These are phyloP conservation scores for Entonaema liquescens DNA, from an alignment of 495 filamentous ascomycete genomes.

Conservation along the genomic window DNA sequence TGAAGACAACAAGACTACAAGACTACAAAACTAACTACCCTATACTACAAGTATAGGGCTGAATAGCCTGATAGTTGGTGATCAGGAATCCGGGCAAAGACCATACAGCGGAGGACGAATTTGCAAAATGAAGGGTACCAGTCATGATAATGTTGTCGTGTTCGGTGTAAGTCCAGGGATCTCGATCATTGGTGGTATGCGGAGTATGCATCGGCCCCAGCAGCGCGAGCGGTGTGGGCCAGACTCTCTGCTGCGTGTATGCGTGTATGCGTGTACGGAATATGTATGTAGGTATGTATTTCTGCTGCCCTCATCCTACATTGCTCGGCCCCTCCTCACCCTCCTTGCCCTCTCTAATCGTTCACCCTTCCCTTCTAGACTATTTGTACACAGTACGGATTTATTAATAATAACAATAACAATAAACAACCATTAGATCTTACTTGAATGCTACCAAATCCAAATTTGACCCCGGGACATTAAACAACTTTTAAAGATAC, in stretches of 20 bases:
- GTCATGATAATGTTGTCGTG: slow-evolving; percentile 40
- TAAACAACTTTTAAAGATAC: slow-evolving; percentile 31
- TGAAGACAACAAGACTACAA: not conserved
- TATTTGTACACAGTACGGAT: slow-evolving; percentile 38
- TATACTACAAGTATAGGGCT: not conserved
- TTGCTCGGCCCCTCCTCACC: not conserved
- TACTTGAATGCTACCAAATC: slow-evolving; percentile 33
- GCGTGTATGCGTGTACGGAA: not conserved
- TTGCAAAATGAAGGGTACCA: slow-evolving; percentile 21
- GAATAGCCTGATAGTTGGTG: slow-evolving; percentile 1
- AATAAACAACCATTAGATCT: slow-evolving; percentile 16
- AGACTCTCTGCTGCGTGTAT: not conserved
- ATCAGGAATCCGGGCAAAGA: slow-evolving; percentile 1
- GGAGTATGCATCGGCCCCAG: slow-evolving; percentile 28
- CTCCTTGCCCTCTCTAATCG: slow-evolving; percentile 19
- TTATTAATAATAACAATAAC: slow-evolving; percentile 28
- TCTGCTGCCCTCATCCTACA: not conserved
- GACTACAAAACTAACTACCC: not conserved
- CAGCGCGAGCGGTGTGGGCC: slow-evolving; percentile 38
- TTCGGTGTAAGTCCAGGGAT: slow-evolving; percentile 34
- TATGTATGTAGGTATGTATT: not conserved
- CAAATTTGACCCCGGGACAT: slow-evolving; percentile 15
- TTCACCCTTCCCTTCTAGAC: slow-evolving; percentile 14
- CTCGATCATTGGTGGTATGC: slow-evolving; percentile 32
- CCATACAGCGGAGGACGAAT: slow-evolving; percentile 13